A percentile compares a stretch with the other conserved stretches of the same genome.
These are phyloP conservation scores for Candida takata DNA, from an alignment of 805 yeast genomes.

Conservation along the genomic window DNA sequence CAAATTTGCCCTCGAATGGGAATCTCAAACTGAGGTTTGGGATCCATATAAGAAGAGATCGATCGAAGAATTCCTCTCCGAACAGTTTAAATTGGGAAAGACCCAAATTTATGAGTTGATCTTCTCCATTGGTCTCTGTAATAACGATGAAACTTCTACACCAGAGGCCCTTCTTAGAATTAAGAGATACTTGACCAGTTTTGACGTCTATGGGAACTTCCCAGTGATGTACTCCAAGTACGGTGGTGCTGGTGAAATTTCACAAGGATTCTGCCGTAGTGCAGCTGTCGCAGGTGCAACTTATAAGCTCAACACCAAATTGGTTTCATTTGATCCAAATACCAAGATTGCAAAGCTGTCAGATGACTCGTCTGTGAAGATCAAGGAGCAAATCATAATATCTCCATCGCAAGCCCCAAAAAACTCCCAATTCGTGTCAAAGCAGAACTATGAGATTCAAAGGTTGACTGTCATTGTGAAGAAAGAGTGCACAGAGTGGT, in stretches of 20 bases:
- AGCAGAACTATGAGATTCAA: slow-evolving; percentile 50
- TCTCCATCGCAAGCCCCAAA: slow-evolving; percentile 62
- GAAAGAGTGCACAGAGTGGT: slow-evolving; percentile 89
- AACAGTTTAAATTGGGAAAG: slow-evolving; percentile 60
- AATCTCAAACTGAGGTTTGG: slow-evolving; percentile 50
- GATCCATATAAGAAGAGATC: slow-evolving; percentile 48
- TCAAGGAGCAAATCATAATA: slow-evolving; percentile 72
- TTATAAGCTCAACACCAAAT: slow-evolving; percentile 69
- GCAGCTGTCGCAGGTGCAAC: slow-evolving; percentile 98
- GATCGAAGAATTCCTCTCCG: slow-evolving; percentile 50
- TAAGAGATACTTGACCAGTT: slow-evolving; percentile 73
- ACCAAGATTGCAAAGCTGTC: slow-evolving; percentile 61
- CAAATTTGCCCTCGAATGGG: slow-evolving; percentile 76
- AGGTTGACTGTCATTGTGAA: slow-evolving; percentile 78
- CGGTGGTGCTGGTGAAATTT: slow-evolving; percentile 93
- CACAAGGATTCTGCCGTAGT: slow-evolving; percentile 95
- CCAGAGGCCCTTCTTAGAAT: slow-evolving; percentile 75
- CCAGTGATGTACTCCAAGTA: slow-evolving; percentile 88
- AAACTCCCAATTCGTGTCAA: slow-evolving; percentile 34
- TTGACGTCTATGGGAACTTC: slow-evolving; percentile 90
- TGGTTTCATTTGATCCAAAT: slow-evolving; percentile 58
- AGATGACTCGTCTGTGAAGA: slow-evolving; percentile 69
- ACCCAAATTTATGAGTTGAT: slow-evolving; percentile 81
- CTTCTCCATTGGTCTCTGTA: slow-evolving; percentile 78
- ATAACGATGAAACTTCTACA: slow-evolving; percentile 52